Evolutionary conservation across 257 asterid genomes (phyloP), one percentile per base, ranked within the genome.

Genomic region (Verbena officinalis): DNA sequence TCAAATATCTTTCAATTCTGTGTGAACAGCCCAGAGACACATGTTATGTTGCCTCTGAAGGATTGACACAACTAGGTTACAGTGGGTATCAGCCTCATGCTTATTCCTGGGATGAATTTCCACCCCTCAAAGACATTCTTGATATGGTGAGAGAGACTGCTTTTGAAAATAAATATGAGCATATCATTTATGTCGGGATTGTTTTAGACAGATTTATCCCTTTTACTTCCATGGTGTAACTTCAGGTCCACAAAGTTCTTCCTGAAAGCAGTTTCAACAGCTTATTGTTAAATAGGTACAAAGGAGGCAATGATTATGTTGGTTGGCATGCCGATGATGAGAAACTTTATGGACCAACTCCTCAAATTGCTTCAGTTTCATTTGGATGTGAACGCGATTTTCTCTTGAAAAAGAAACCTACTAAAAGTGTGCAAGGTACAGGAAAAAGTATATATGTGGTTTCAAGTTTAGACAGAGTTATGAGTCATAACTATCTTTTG

Each of bases 271-370:
- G 70, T 59, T 92, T 89, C 92, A 92, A 92, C 70, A 92, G 97
- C 84, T 78, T 92, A 46, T 63, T 92, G 31, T 69, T 92, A 24
- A 92, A 92, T 66, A 87, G 96, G 73, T 92, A 89, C 34, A 85
- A 82, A 70, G 95, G 95, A 66, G 98, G 97, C 40, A 81, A 73
- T 57, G 98, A 92, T 76, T 84, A 82, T 67, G 98, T 92, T 33
- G 90, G 98, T 53, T 92, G 98, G 98, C 98, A 92, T 67, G 91
- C 98, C n/a, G 98, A 92, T 62, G 94, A 89, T 70, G 98, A 89
- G 88, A 92, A 89, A 60, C 88, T 87, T 9, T 92, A 92, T 45
- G 98, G 97, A 30, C 90, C 86, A 49, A 79, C 90, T 78, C 98
- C 97, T 6, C 79, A 84, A 73, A 92, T 92, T 53, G 98, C 97